Conservation (phyloP, 257 asterid genomes). For the Rubia yunnanensis region DNA sequence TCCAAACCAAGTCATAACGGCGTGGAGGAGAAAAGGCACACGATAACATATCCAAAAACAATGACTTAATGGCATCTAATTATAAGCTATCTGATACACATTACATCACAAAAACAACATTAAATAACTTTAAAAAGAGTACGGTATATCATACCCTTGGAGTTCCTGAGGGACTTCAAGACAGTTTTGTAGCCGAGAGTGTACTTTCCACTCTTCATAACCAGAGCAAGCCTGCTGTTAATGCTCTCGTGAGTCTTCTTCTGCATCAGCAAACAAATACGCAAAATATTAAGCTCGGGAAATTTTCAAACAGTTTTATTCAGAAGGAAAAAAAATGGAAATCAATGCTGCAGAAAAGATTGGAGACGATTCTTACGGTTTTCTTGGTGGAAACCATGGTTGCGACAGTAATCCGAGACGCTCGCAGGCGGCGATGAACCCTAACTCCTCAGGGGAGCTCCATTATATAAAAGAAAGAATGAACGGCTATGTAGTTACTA, state of each 20-base stretch:
- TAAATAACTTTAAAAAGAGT: not conserved
- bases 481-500: not conserved
- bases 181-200: slow-evolving; percentile 75
- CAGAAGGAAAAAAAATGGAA: not conserved
- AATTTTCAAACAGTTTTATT: no score
- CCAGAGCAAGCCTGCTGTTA: slow-evolving; percentile 74
- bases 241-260: slow-evolving; percentile 86
- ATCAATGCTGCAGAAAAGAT: not conserved
- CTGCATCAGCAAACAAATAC: slow-evolving; percentile 15
- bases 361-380: not conserved
- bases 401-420: not conserved
- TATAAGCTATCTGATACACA: not conserved
- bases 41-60: not conserved
- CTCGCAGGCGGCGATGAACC: not conserved
- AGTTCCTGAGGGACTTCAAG: slow-evolving; percentile 60
- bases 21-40: no score
- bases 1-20: not conserved
- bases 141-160: slow-evolving; percentile 64
- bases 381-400: not conserved
- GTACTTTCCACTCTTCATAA: slow-evolving; percentile 70
- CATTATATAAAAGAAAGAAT: not conserved
- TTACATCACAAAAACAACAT: not conserved
- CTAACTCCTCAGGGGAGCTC: not conserved
- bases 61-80: not conserved
- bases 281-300: no score